phyloP scores from a whole-genome alignment of 192 early-diverging fungal genomes.

The Entomortierella chlamydospora region DNA sequence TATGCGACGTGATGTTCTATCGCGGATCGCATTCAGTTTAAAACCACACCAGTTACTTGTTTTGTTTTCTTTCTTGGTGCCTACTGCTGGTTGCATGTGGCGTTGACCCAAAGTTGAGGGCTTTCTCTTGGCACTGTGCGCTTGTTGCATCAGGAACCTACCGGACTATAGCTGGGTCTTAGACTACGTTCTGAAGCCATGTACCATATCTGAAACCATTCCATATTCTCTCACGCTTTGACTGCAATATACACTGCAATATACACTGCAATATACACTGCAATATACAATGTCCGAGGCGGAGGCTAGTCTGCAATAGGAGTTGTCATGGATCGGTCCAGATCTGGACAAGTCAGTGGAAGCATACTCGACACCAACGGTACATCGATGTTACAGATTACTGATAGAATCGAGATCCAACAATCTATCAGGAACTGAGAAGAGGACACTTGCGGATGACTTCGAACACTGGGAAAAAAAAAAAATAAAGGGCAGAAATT shows the following conservation, averaged over 20 bases:
- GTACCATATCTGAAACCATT: no score
- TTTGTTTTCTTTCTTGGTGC: constrained; percentile 28
- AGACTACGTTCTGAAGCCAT: no score
- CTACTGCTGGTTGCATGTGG: constrained; percentile 19
- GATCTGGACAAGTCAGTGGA: constrained; percentile 17
- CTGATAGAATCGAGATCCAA: constrained; percentile 17
- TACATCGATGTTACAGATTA: constrained; percentile 23
- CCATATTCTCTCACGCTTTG: background rate
- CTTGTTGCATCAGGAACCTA: constrained; percentile 31
- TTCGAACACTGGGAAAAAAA: constrained; percentile 34
- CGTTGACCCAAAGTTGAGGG: constrained; percentile 31
- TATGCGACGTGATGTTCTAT: constrained; percentile 20
- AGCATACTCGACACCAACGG: constrained; percentile 14
- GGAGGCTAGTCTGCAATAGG: background rate
- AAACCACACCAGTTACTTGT: constrained; percentile 32
- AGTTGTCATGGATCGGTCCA: constrained; percentile 23
- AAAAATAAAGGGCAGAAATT: constrained; percentile 28
- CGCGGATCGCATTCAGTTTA: no score
- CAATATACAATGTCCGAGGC: constrained; percentile 8
- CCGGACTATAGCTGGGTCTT: constrained; percentile 2
- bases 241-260: background rate
- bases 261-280: background rate
- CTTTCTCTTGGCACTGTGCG: constrained; percentile 24
- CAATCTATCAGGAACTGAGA: constrained; percentile 20
- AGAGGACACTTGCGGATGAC: constrained; percentile 8